These are phyloP conservation scores for Acaromyces ingoldii DNA, from an alignment of 1,284 basidiomycete genomes.

Conservation along the genomic window DNA sequence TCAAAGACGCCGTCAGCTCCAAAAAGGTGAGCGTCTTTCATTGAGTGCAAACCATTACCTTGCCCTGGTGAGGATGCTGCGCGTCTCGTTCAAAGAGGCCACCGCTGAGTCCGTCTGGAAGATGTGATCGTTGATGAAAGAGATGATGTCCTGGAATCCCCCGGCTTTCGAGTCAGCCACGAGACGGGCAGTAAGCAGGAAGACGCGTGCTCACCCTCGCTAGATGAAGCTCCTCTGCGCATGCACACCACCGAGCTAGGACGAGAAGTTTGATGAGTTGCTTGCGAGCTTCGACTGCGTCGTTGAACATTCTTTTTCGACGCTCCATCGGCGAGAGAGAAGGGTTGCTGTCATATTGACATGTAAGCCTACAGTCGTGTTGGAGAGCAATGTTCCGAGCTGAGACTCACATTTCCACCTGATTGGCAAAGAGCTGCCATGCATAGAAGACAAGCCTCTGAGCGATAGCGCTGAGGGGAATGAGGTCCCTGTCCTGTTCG, in stretches of 20 bases:
- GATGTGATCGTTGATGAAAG: constrained; percentile 7
- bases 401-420: constrained; percentile 6
- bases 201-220: constrained; percentile 5
- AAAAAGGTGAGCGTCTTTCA: no score
- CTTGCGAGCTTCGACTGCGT: constrained; percentile 79
- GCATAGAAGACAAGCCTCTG: constrained; percentile 1
- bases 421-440: constrained; percentile 7
- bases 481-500: neutral
- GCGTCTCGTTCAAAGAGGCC: constrained; percentile 27
- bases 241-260: constrained; percentile 40
- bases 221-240: constrained; percentile 9
- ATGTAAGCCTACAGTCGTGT: neutral
- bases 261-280: constrained; percentile 78
- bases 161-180: neutral
- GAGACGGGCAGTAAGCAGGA: neutral
- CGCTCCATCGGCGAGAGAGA: constrained; percentile 74
- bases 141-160: neutral
- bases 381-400: neutral
- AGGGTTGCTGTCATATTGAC: constrained; percentile 61
- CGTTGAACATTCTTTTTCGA: constrained; percentile 75
- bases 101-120: constrained; percentile 7
- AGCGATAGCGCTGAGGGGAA: constrained; percentile 4
- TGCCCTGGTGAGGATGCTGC: constrained; percentile 7
- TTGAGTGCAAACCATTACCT: no score
- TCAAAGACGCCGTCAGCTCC: no score